Percentiles rank a stretch among this genome's conserved stretches.
Conservation (phyloP, 139 green algal species). For the Pycnococcus provasolii region DNA sequence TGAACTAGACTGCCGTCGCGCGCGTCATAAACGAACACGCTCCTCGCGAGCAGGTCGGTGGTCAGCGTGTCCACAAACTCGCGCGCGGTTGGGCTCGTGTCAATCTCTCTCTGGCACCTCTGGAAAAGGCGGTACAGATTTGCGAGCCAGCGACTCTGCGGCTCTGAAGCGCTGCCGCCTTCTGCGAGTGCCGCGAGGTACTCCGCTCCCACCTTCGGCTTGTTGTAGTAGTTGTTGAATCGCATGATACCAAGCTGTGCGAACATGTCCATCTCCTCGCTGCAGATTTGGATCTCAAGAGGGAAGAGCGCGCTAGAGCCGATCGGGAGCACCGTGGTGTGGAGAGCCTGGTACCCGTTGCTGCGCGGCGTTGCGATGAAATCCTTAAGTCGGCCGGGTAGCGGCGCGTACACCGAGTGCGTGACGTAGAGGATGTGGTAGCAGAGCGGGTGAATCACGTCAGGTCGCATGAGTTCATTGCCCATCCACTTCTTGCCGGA, state of each 20-base stretch:
- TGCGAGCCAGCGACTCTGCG: too few relatives aligned
- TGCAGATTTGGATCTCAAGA: constrained; percentile 65
- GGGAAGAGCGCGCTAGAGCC: constrained; percentile 35
- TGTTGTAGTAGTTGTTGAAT: too few relatives aligned
- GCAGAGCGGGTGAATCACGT: constrained; percentile 34
- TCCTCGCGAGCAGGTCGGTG: constrained; percentile 56
- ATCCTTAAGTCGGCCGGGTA: constrained; percentile 61
- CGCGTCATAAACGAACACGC: constrained; percentile 76
- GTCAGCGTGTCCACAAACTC: constrained; percentile 81
- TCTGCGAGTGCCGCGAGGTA: too few relatives aligned
- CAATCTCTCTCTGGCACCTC: constrained; percentile 75
- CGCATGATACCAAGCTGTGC: constrained; percentile 51
- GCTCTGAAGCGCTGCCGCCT: too few relatives aligned
- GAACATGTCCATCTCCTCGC: constrained; percentile 54
- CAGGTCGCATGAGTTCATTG: neutral
- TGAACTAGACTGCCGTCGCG: constrained; percentile 20
- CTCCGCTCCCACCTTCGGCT: too few relatives aligned
- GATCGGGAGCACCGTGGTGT: constrained; percentile 60
- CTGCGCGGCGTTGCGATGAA: constrained; percentile 79
- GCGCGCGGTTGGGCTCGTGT: constrained; percentile 51
- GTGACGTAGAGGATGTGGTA: constrained; percentile 57
- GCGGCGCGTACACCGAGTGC: constrained; percentile 66
- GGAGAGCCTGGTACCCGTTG: constrained; percentile 68
- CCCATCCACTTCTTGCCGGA: constrained; percentile 9
- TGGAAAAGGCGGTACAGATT: constrained; percentile 33